Evolutionary conservation across 176 grass and related monocot genomes (phyloP).

Genomic region (Eragrostis nindensis): DNA sequence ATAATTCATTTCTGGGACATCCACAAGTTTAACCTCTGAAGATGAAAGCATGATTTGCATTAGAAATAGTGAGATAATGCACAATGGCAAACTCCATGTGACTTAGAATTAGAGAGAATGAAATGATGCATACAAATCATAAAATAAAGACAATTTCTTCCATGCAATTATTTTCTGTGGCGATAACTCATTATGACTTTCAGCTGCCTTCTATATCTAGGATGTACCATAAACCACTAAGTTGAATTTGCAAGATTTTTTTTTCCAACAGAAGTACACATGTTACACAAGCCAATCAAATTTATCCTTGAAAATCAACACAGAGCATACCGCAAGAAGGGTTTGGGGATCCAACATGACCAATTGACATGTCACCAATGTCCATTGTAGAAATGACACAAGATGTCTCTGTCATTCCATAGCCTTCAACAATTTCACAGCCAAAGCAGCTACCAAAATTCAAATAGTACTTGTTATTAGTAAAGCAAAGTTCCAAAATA

Average conservation of each 20-base stretch:
- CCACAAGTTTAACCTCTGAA: slow-evolving; percentile 95
- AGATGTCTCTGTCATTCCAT: slow-evolving; percentile 99
- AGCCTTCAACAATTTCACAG: slow-evolving; percentile 84
- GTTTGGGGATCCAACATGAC: slow-evolving; percentile 95
- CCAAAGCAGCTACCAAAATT: slow-evolving; percentile 73
- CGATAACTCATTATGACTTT: slow-evolving; percentile 11
- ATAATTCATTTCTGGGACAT: slow-evolving; percentile 99
- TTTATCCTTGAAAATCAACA: slow-evolving; percentile 20
- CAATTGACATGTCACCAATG: slow-evolving; percentile 65
- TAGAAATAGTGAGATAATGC: slow-evolving; percentile 29
- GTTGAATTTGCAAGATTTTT: slow-evolving; percentile 16
- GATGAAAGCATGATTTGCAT: slow-evolving; percentile 27
- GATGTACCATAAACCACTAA: slow-evolving; percentile 15
- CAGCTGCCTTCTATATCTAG: slow-evolving; percentile 2
- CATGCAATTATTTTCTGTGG: neutral
- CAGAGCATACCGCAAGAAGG: slow-evolving; percentile 74
- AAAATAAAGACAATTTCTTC: slow-evolving; percentile 7
- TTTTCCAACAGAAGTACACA: neutral
- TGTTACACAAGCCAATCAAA: neutral
- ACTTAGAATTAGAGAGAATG: neutral
- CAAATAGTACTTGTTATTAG: slow-evolving; percentile 6
- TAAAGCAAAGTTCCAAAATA: slow-evolving; percentile 39
- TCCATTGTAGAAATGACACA: slow-evolving; percentile 86
- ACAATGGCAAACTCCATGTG: slow-evolving; percentile 1
- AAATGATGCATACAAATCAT: neutral